Percentiles rank a stretch among this genome's conserved stretches.
Conservation (phyloP, 164 flowering plant species). For the Cinnamomum micranthum region DNA sequence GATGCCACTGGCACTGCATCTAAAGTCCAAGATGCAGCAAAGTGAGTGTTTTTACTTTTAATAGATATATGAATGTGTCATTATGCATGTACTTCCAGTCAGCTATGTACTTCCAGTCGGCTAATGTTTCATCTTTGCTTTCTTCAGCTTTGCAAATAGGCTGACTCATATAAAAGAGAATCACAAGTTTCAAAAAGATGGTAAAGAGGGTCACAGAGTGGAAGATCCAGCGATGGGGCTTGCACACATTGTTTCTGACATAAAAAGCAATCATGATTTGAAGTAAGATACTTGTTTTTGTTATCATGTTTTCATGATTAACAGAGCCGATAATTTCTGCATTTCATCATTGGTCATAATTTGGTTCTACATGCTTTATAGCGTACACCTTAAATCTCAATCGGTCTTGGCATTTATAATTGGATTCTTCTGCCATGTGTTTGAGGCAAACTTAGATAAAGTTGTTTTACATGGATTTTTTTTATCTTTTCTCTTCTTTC, state of each 20-base stretch:
- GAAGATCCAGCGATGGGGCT: slow-evolving; percentile 70
- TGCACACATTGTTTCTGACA: slow-evolving; percentile 53
- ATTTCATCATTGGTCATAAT: too few relatives aligned
- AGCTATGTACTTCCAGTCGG: background rate
- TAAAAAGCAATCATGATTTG: slow-evolving; percentile 52
- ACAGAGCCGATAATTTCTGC: too few relatives aligned
- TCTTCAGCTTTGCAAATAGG: slow-evolving; percentile 69
- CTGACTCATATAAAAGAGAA: slow-evolving; percentile 72
- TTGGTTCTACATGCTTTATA: too few relatives aligned
- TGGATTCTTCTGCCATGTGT: too few relatives aligned
- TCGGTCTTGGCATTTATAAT: too few relatives aligned
- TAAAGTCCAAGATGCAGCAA: slow-evolving; percentile 59
- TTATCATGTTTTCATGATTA: too few relatives aligned
- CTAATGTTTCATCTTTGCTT: background rate
- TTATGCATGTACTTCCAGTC: background rate
- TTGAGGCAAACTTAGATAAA: too few relatives aligned
- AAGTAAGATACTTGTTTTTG: slow-evolving; percentile 38
- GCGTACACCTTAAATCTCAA: too few relatives aligned
- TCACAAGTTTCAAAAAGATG: slow-evolving; percentile 66
- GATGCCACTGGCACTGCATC: slow-evolving; percentile 42
- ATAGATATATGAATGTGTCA: background rate
- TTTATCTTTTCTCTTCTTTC: too few relatives aligned
- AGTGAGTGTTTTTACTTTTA: slow-evolving; percentile 36
- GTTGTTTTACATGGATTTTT: too few relatives aligned
- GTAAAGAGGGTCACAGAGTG: slow-evolving; percentile 33